A percentile compares a stretch with the other conserved stretches of the same genome.
Evolutionary conservation across 805 yeast genomes (phyloP).

Genomic region (Debaryomyces maramus): DNA sequence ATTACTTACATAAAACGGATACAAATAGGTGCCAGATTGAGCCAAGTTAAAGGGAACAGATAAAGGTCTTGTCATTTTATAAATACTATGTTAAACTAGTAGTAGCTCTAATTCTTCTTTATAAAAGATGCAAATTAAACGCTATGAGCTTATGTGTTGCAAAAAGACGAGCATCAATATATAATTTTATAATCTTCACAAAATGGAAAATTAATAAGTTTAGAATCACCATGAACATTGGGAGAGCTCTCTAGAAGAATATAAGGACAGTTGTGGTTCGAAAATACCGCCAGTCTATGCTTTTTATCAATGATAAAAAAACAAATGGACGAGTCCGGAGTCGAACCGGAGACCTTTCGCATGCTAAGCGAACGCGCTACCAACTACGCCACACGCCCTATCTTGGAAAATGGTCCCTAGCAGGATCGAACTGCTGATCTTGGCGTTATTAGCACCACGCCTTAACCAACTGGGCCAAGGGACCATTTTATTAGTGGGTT

Average conservation of each 20-base stretch:
- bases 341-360: constrained; percentile 51
- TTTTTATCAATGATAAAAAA: constrained; percentile 14
- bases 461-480: constrained; percentile 57
- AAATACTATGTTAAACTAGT: too few species aligned
- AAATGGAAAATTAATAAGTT: too few species aligned
- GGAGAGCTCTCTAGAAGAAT: too few species aligned
- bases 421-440: constrained; percentile 89
- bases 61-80: not conserved
- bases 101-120: too few species aligned
- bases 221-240: too few species aligned
- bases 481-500: constrained; percentile 24
- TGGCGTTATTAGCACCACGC: constrained; percentile 56
- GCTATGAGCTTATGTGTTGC: not conserved
- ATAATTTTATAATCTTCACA: too few species aligned
- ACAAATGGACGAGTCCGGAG: constrained; percentile 41
- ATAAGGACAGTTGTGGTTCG: too few species aligned
- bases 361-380: constrained; percentile 52
- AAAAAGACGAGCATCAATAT: not conserved
- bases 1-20: constrained; percentile 24
- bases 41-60: not conserved
- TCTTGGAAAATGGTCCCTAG: constrained; percentile 60
- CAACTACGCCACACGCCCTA: constrained; percentile 51
- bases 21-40: constrained; percentile 19
- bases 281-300: too few species aligned
- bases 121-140: not conserved